Conservation (phyloP, 2,329 filamentous ascomycete species). For the Fusarium haematococcum region DNA sequence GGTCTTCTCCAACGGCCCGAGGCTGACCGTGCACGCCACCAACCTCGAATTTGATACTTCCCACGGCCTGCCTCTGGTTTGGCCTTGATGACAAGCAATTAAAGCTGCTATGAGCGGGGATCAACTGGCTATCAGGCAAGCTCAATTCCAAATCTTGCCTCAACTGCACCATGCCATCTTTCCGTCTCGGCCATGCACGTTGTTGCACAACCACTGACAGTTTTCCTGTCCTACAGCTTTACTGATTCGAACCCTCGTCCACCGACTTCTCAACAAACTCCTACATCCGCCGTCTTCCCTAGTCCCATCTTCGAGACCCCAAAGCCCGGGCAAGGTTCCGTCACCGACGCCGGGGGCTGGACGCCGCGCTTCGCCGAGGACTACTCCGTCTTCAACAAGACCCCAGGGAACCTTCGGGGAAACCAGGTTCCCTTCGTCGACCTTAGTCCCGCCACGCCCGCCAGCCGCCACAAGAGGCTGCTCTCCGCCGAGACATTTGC, state of each 20-base stretch:
- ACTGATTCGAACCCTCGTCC: conserved; percentile 72
- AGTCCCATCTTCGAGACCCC: conserved; percentile 70
- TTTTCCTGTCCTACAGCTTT: conserved; percentile 61
- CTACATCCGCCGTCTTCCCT: conserved; percentile 64
- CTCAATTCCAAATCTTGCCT: conserved; percentile 24
- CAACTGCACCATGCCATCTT: conserved; percentile 15
- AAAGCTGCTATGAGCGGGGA: conserved; percentile 73
- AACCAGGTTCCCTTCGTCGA: conserved; percentile 60
- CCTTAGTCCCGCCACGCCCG: conserved; percentile 54
- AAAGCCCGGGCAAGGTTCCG: conserved; percentile 59
- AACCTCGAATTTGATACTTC: conserved; percentile 31
- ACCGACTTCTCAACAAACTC: conserved; percentile 69
- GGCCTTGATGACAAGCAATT: conserved; percentile 42
- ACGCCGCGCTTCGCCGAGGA: conserved; percentile 74
- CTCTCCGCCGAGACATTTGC: conserved; percentile 63
- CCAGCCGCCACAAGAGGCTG: conserved; percentile 60
- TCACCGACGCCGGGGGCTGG: conserved; percentile 64
- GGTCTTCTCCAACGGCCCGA: conserved; percentile 23
- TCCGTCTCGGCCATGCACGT: conserved; percentile 18
- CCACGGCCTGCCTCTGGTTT: conserved; percentile 29
- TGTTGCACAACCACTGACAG: conserved; percentile 50
- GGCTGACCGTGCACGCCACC: conserved; percentile 36
- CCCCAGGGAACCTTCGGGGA: conserved; percentile 68
- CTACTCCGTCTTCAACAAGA: conserved; percentile 74
- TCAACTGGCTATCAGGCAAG: conserved; percentile 66